phyloP scores from a whole-genome alignment of 257 asterid species.

The Mitragyna speciosa region DNA sequence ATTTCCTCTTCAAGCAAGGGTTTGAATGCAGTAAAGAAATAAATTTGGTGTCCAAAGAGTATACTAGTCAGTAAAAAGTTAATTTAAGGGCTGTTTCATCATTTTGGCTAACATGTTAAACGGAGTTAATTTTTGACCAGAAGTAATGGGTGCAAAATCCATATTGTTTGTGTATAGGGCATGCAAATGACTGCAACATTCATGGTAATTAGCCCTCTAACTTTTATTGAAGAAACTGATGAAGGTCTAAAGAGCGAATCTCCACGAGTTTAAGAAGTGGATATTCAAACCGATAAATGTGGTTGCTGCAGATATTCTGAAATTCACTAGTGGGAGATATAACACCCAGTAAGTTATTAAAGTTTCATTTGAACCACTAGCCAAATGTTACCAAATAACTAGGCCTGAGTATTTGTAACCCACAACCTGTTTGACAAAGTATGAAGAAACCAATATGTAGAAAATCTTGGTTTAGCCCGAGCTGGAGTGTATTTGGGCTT shows the following conservation, averaged over 20 bases:
- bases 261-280: not conserved
- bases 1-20: no score
- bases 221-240: not conserved
- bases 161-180: no score
- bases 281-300: not conserved
- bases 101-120: no score
- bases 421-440: not conserved
- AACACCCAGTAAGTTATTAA: not conserved
- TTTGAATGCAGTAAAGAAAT: no score
- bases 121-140: no score
- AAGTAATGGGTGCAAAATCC: no score
- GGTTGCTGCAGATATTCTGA: not conserved
- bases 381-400: not conserved
- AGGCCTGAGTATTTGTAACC: not conserved
- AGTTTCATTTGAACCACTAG: not conserved
- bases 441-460: not conserved
- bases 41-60: no score
- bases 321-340: not conserved
- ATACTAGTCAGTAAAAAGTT: no score
- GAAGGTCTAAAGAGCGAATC: not conserved
- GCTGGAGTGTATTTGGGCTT: not conserved
- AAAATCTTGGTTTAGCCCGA: not conserved
- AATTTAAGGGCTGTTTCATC: no score
- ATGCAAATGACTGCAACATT: no score
- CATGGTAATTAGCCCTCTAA: no score